Evolutionary conservation across 2,329 filamentous ascomycete species (phyloP), one percentile per base, ranked within the genome.

Genomic region (Botrytis galanthina): DNA sequence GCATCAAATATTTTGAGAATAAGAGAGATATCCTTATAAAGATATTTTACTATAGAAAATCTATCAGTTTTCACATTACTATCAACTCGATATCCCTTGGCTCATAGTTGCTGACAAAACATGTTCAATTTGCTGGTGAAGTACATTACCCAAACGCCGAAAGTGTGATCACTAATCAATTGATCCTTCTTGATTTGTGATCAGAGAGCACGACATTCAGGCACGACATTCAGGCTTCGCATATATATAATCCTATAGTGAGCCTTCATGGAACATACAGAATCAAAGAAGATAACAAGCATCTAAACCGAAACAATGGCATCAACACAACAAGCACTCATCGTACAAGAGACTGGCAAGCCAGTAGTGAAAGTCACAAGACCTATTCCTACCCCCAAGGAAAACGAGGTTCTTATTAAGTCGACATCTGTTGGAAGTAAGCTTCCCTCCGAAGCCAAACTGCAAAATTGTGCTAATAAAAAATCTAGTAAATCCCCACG

Each of bases 381-480:
- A 7, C 76, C 80, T 35, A 76, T 82, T 54, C 81, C 80, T 9
- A 74, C 79, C 35, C 81, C 82, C 9, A 78, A 76, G 26, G 71
- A 76, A 37, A 75, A 79, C 64, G 77, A 84, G 74, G 76, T 85
- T 20, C 82, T 81, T 6, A 51, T 86, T 70, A 82, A 81, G 63
- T 79, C 85, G 39, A 81, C 78, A 3, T 78, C 82, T 22, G 80
- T 78, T 39, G 82, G 80, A 20, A 61, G 71, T 73, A 51, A 62
- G 71, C 29, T 32, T 26, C n/a, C 22, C n/a, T 12, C 48, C 29
- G 29, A 51, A 32, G 1, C 1, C 6, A 46, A 1, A 7, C 14
- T 4, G 0, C 12, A 14, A 29, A 6, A 16, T 5, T 22, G 4
- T 3, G 42, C 42, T 64, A 46, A 63, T 9, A 46, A 64, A 6